Conservation (phyloP, 768 basidiomycete species). For the Xerocomellus chrysenteron region DNA sequence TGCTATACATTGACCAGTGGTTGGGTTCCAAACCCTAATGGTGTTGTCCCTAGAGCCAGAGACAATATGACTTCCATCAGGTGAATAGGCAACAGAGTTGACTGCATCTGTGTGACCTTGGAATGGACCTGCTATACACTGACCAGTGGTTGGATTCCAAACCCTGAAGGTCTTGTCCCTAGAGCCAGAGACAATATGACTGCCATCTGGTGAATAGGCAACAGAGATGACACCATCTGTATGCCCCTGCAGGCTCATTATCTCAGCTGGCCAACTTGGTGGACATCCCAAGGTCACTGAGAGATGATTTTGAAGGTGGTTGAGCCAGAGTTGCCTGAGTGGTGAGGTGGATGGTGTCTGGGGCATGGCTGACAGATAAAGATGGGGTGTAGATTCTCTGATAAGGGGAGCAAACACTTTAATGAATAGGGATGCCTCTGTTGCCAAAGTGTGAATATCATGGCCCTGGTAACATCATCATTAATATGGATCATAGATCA, state of each 20-base stretch:
- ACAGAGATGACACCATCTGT: not conserved
- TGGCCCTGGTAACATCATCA: not conserved
- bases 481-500: too few species aligned
- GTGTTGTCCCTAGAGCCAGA: not conserved
- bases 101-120: too few species aligned
- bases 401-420: constrained; percentile 2
- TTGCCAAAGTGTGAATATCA: not conserved
- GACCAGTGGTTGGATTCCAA: too few species aligned
- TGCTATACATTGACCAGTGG: too few species aligned
- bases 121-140: too few species aligned
- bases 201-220: too few species aligned
- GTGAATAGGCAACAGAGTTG: not conserved
- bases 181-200: too few species aligned
- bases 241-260: not conserved
- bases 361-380: not conserved
- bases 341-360: not conserved
- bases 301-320: not conserved
- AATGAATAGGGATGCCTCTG: constrained; percentile 1
- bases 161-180: too few species aligned
- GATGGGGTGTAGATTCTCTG: not conserved
- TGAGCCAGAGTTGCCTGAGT: not conserved
- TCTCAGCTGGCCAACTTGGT: not conserved
- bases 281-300: not conserved
- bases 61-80: not conserved
- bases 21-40: too few species aligned